Base-by-base conservation (phyloP, 2,329 filamentous ascomycete species). In the Sarocladium kiliense region DNA sequence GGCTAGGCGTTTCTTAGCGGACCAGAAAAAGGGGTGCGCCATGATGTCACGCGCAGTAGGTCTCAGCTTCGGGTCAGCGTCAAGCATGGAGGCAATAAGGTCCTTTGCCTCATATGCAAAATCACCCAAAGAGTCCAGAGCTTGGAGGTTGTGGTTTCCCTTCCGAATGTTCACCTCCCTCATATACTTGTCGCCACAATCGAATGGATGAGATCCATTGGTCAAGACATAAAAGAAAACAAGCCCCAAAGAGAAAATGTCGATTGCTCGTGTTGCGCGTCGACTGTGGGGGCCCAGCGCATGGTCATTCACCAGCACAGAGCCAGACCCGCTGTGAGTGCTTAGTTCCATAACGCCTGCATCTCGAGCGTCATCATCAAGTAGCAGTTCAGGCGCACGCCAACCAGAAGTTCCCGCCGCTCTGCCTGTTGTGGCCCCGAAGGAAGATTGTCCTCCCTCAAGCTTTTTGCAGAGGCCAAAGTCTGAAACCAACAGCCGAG, bases 141-240 rank as follows among this genome's bases (percentile, higher is more conserved):
- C 82, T 45, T 81, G 76, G 30, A 96, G 78, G 63, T 86, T 86
- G 68, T 86, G 88, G 56, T 87, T 86, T 60, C 90, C 89, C 68
- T 96, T 95, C 64, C 96, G 91, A 64, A 99, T 97, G 70, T 99
- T 97, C 64, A 95, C 89, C 71, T 99, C 94, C 54, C 94, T 85
- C 84, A 96, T 95, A 76, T 94, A 97, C 51, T 91, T 86, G 66
- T 94, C 91, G 55, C 94, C 92, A 59, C 91, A 92, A 67, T 97
- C 93, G 64, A 95, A 99, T 0, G 94, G 94, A 69, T 99, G 94
- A 1, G 81, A 84, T 16, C 94, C 94, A 59, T 91, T 89, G 1
- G 93, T 97, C 57, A 99, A 79, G n/a, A 97, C 92, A 68, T 97
- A 99, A 74, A 92, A 97, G 76, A 97, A 99, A n/a, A 99, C 91